Base-by-base conservation (phyloP, 495 filamentous ascomycete species). In the Jackrogersella multiformis region DNA sequence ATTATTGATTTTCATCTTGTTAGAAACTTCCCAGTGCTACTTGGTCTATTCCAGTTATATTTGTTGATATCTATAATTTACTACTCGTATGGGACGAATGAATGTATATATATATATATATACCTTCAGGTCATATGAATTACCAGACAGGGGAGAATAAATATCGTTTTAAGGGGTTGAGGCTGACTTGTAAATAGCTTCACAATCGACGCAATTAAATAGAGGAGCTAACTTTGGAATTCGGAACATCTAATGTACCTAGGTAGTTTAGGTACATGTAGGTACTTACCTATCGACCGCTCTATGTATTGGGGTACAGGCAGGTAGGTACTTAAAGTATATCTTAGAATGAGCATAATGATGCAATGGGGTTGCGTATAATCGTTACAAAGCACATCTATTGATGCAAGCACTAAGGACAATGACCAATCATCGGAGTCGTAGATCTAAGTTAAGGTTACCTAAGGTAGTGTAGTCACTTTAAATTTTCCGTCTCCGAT, bases 401-500 rank as follows among this genome's bases (percentile, higher is more conserved):
- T 18, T 23, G 0, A 18, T 46, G 18, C 21, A 26, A 46, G 18
- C 18, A n/a, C 10, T 21, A 26, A 46, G 18, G 41, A n/a, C 10
- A 26, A 21, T 4, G 23, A 26, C 53, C 53, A 56, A 56, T 56
- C 53, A 56, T 20, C 18, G 23, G 24, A 23, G 32, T 3, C 32
- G 21, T 24, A 30, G 8, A 38, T 24, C n/a, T n/a, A 24, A 54
- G 5, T 26, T 56, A 42, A 24, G 42, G 2, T 42, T 6, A 1
- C 24, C 26, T 8, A 42, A 51, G 26, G 36, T 44, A 21, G 12
- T n/a, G 4, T 55, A 56, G 49, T 51, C 24, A 45, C 13, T 60
- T 63, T 41, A 38, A 64, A 69, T 54, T 59, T 61, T 46, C 45
- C 60, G 39, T 49, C 69, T 74, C 72, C 72, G 72, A 74, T 74